These are phyloP conservation scores for Harrya chromipes DNA, from an alignment of 768 basidiomycete species.

Conservation along the genomic window DNA sequence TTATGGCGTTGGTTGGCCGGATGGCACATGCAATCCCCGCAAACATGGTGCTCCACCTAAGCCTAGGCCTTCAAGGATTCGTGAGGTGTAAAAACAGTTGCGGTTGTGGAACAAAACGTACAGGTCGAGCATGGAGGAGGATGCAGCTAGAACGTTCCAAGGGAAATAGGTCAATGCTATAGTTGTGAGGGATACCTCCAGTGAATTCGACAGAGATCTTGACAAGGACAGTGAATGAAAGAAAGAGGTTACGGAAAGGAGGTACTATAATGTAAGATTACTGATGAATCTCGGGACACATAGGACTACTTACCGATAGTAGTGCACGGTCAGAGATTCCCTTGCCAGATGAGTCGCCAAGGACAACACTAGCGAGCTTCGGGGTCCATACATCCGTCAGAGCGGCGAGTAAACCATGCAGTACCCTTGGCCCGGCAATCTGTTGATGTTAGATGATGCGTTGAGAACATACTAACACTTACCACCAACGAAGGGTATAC, in stretches of 20 bases:
- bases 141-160: constrained; percentile 48
- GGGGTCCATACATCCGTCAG: constrained; percentile 75
- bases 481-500: constrained; percentile 56
- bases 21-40: constrained; percentile 79
- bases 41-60: constrained; percentile 43
- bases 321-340: constrained; percentile 31
- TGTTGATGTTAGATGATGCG: constrained; percentile 29
- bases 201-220: constrained; percentile 87
- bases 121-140: constrained; percentile 17
- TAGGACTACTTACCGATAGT: constrained; percentile 55
- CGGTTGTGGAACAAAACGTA: constrained; percentile 3
- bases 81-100: constrained; percentile 23
- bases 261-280: constrained; percentile 44
- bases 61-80: constrained; percentile 31
- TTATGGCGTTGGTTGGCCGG: constrained; percentile 83
- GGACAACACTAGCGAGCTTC: constrained; percentile 52
- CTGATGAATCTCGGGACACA: not conserved
- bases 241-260: constrained; percentile 80
- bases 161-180: constrained; percentile 78
- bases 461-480: constrained; percentile 27
- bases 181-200: constrained; percentile 84
- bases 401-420: constrained; percentile 77
- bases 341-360: constrained; percentile 51
- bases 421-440: constrained; percentile 70
- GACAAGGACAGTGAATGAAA: constrained; percentile 85